Percentiles rank a stretch among this genome's conserved stretches.
Evolutionary conservation across 257 asterid genomes (phyloP).

Genomic region (Osmanthus fragrans): DNA sequence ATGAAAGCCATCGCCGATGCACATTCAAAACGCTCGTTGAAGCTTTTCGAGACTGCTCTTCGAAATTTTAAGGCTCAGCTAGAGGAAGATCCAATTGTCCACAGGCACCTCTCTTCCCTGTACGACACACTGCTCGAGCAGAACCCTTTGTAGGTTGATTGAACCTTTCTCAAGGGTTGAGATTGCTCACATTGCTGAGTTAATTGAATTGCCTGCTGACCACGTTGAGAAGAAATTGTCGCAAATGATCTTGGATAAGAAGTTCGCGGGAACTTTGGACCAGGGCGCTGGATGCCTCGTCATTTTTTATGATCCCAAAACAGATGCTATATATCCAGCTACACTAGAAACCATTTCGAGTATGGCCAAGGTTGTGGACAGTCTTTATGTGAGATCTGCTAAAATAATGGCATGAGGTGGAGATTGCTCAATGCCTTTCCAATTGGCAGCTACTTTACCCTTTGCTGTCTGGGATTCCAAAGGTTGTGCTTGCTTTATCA

Average conservation of each 20-base stretch:
- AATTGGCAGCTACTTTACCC: neutral
- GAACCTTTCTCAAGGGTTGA: conserved; percentile 67
- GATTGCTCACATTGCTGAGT: conserved; percentile 57
- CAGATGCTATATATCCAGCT: conserved; percentile 58
- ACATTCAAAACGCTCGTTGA: conserved; percentile 59
- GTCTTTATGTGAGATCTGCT: conserved; percentile 64
- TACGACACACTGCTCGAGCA: conserved; percentile 64
- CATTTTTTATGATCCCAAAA: conserved; percentile 61
- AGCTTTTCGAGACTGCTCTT: conserved; percentile 57
- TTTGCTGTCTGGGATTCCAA: neutral
- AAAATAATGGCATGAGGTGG: conserved; percentile 56
- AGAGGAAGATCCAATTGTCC: conserved; percentile 69
- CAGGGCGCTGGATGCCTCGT: conserved; percentile 69
- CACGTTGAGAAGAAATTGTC: conserved; percentile 62
- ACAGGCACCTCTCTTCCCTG: conserved; percentile 65
- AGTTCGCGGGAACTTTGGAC: conserved; percentile 67
- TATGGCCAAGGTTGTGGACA: conserved; percentile 69
- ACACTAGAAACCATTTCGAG: conserved; percentile 57
- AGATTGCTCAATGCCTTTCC: neutral
- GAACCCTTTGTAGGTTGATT: conserved; percentile 66
- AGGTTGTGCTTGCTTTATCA: neutral
- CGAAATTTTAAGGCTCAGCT: conserved; percentile 55
- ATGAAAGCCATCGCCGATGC: conserved; percentile 78
- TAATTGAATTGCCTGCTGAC: conserved; percentile 56
- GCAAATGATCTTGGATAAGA: conserved; percentile 67